Percentiles rank a stretch among this genome's conserved stretches.
phyloP scores from a whole-genome alignment of 768 basidiomycete species.

The Stropharia rugosoannulata region DNA sequence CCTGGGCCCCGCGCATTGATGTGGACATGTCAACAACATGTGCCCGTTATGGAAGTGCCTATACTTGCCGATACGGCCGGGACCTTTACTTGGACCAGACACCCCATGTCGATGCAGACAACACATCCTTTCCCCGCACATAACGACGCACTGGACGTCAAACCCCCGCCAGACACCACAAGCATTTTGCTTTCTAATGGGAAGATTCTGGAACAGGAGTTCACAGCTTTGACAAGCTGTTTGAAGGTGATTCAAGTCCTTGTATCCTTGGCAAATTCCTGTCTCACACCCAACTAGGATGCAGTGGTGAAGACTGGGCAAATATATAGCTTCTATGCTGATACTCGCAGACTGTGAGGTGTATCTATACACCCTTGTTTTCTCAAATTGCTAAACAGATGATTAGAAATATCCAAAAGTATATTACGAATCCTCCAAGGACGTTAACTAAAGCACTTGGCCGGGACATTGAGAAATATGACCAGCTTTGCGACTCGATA shows the following conservation, averaged over 20 bases:
- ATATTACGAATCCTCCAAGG: conserved; percentile 63
- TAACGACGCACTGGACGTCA: background rate
- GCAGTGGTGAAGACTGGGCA: conserved; percentile 71
- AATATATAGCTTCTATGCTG: conserved; percentile 67
- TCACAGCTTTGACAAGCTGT: conserved; percentile 52
- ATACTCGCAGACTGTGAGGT: conserved; percentile 61
- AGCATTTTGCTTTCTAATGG: conserved; percentile 37
- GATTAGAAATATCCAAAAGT: conserved; percentile 56
- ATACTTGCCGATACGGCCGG: background rate
- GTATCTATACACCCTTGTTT: conserved; percentile 5
- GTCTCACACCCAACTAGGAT: conserved; percentile 35
- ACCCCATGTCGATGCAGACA: background rate
- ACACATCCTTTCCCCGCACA: background rate
- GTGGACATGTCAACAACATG: background rate
- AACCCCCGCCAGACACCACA: conserved; percentile 37
- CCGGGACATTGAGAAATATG: conserved; percentile 75
- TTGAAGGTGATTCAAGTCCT: conserved; percentile 45
- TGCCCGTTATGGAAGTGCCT: background rate
- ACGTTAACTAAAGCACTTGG: conserved; percentile 64
- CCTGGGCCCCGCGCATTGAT: background rate
- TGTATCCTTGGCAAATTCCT: conserved; percentile 9
- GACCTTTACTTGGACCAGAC: background rate
- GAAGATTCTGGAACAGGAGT: conserved; percentile 62
- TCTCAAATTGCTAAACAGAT: background rate
- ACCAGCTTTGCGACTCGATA: conserved; percentile 76